Evolutionary conservation across 2,329 filamentous ascomycete genomes (phyloP), one percentile per base, ranked within the genome.

Genomic region (Aspergillus sp.): DNA sequence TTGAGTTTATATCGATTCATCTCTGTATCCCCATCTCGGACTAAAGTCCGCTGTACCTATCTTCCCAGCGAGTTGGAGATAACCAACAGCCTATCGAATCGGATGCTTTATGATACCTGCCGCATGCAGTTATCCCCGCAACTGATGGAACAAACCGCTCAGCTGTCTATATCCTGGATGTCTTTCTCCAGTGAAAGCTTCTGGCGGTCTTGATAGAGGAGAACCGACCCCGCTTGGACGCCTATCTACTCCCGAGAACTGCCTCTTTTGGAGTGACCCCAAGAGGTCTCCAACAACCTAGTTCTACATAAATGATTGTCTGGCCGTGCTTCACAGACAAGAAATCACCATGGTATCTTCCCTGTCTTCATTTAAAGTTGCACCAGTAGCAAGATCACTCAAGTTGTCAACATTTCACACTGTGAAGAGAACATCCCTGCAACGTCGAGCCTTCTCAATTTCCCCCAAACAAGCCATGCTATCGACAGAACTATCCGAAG

Each of bases 401-500:
- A 46, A 30, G 29, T 13, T 12, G 31, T 41, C 38, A 33, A n/a
- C 36, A 27, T 37, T 37, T 19, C 12, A 12, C 27, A 10, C 37
- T 27, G n/a, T 29, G 39, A 40, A 27, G 12, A 40, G 31, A 12
- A 11, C 19, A 27, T 28, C 3, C 7, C 19, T 27, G 11, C 30
- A 34, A 12, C 34, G 34, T 33, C 46, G 49, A 26, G 7, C 34
- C 5, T 54, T 56, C 33, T 48, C 51, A 27, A 30, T 42, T 30
- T 47, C 47, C 9, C 35, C 5, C 11, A 49, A 31, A 41, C 50
- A 44, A 44, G 49, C 54, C 44, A 69, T 67, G 64, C 56, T 67
- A 40, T 67, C 64, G 26, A 64, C 63, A 1, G 62, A 68, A 42
- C 52, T 83, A 60, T 72, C 72, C 13, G 73, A 78, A 37, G 61